Base-by-base conservation (phyloP, 257 asterid species). In the Solanum sejunctum region DNA sequence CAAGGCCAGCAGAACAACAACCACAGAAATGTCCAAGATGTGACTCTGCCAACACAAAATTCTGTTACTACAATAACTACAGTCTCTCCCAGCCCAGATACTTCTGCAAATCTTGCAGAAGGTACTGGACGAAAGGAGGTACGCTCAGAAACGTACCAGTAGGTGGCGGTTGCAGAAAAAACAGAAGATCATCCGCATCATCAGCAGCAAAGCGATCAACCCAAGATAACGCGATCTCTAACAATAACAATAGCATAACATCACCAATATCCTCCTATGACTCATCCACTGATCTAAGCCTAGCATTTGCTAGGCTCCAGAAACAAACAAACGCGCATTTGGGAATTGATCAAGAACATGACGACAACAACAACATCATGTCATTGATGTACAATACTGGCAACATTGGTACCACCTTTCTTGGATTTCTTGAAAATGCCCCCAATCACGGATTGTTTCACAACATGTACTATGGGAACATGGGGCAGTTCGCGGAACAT, bases 71-170 rank as follows among this genome's bases (percentile, higher is more conserved):
- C 94, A 96, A 96, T 92, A 96, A 96, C 84, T 96, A 96, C 88
- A 94, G 98, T 85, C 98, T 96, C 61, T 85, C 99, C 12, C 99
- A 95, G 90, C 99, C 99, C 4, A 81, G 99, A 41, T 96, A 96
- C 87, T 94, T 96, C 85, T 95, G 99, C 91, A 96, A 96, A 73
- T 95, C 98, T 0, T 96, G 99, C 91, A 85, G 98, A n/a, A 86
- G 99, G 84, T 95, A 95, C 80, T 96, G 99, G 99, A 96, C 99
- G 23, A 96, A 94, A 85, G 98, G 99, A 10, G 99, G 99, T 21
- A 96, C 99, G 32, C 87, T 96, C 52, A 78, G 99, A 13, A 96
- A 96, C 60, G 98, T 96, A 15, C 99, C 98, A 1, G 98, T 96
- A 6, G 99, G 99, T 17, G 99, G 99, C 2, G 97, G 98, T 39